phyloP scores from a whole-genome alignment of 1,139 yeast genomes.

The Nakaseomyces sp. region DNA sequence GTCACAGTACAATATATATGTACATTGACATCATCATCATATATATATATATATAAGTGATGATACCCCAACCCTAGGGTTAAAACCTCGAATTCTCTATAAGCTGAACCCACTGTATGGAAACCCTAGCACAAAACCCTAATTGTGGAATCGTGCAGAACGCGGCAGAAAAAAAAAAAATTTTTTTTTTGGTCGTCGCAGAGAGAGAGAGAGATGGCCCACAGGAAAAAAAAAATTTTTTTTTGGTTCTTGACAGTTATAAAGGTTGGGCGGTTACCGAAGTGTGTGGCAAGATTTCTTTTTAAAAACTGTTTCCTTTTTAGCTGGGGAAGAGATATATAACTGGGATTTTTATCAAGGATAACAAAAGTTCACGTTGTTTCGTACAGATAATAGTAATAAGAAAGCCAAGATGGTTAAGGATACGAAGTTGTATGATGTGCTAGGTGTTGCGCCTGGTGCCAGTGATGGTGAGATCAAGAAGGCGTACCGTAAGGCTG shows the following conservation, averaged over 20 bases:
- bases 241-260: no score
- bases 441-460: constrained; percentile 67
- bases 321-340: no score
- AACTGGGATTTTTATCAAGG: no score
- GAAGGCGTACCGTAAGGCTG: constrained; percentile 90
- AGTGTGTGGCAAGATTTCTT: no score
- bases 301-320: no score
- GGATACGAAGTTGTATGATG: constrained; percentile 82
- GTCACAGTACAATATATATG: no score
- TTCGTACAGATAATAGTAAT: background rate
- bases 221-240: background rate
- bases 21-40: no score
- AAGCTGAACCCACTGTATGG: background rate
- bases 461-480: constrained; percentile 82
- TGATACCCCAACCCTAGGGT: no score
- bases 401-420: constrained; percentile 56
- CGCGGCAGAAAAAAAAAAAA: background rate
- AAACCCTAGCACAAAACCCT: background rate
- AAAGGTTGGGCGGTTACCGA: no score
- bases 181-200: background rate
- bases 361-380: background rate
- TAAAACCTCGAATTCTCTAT: no score
- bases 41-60: no score
- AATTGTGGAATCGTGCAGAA: constrained; percentile 9
- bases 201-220: no score